Percentiles rank a stretch among this genome's conserved stretches.
Conservation (phyloP, 495 filamentous ascomycete species). For the Aspergillus olivimuriae region DNA sequence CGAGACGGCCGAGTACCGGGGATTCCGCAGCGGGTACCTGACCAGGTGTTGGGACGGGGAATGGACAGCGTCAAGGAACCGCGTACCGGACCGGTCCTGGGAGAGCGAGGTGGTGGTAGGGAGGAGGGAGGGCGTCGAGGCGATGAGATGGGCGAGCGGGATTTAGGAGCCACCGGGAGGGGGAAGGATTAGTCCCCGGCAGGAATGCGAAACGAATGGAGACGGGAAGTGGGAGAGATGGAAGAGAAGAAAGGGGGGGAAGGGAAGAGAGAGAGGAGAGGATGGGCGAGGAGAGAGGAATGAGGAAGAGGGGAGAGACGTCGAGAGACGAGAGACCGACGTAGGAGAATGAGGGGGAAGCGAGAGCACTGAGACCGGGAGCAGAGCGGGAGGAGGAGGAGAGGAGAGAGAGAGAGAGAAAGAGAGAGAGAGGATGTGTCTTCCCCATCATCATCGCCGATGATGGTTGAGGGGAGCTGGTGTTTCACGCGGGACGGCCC, state of each 20-base stretch:
- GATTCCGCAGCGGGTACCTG: conserved; percentile 10
- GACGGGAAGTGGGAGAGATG: too few relatives aligned
- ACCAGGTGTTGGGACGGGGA: not conserved
- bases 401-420: not conserved
- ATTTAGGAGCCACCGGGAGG: too few relatives aligned
- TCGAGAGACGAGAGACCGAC: not conserved
- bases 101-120: not conserved
- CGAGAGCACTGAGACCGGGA: not conserved
- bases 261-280: not conserved
- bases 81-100: too few relatives aligned
- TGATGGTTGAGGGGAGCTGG: not conserved
- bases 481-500: conserved; percentile 13
- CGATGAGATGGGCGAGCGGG: not conserved
- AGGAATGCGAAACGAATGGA: too few relatives aligned
- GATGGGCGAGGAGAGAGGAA: not conserved
- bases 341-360: not conserved
- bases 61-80: too few relatives aligned
- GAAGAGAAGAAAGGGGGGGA: not conserved
- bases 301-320: too few relatives aligned
- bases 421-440: conserved; percentile 2
- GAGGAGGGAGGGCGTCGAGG: not conserved
- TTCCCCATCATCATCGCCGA: too few relatives aligned
- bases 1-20: too few relatives aligned
- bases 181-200: too few relatives aligned
- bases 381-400: not conserved